Percentiles rank a stretch among this genome's conserved stretches.
phyloP scores from a whole-genome alignment of 129 eudicot genomes.

The Flaveria ramosissima region DNA sequence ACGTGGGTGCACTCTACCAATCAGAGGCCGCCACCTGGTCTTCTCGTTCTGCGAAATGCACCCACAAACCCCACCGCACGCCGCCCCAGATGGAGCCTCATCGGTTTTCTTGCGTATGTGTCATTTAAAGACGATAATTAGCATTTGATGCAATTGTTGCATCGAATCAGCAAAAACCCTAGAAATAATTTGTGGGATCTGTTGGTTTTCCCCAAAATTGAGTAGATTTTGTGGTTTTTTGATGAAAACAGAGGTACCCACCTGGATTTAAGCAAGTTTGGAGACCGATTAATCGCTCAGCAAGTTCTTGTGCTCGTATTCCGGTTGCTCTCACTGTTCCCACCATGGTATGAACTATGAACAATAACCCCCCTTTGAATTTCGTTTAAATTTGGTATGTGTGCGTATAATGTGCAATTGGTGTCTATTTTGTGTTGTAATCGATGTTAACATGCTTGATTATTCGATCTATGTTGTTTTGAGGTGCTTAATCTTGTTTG shows the following conservation, averaged over 20 bases:
- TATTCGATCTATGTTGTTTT: constrained; percentile 9
- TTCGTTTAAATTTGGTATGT: neutral
- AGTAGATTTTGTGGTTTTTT: constrained; percentile 2
- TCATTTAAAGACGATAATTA: constrained; percentile 5
- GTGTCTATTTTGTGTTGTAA: neutral
- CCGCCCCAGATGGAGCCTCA: constrained; percentile 20
- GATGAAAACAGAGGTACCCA: constrained; percentile 28
- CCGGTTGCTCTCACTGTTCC: constrained; percentile 22
- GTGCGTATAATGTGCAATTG: constrained; percentile 7
- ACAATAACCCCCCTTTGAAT: neutral
- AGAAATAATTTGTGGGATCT: constrained; percentile 25
- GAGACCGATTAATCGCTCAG: constrained; percentile 29
- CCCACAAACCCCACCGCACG: neutral
- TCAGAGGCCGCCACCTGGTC: constrained; percentile 6
- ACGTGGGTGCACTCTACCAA: constrained; percentile 30
- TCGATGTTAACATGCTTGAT: constrained; percentile 2
- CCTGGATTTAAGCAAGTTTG: constrained; percentile 33
- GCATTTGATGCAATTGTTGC: constrained; percentile 4
- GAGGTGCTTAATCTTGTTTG: neutral
- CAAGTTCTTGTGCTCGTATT: neutral
- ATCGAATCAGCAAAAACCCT: constrained; percentile 31
- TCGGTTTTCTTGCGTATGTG: constrained; percentile 13
- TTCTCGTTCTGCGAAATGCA: constrained; percentile 25
- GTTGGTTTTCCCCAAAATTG: neutral
- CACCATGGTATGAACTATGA: constrained; percentile 26